These are phyloP conservation scores for Salinomyces thailandicus DNA, from an alignment of 2,329 filamentous ascomycete species.

Conservation along the genomic window DNA sequence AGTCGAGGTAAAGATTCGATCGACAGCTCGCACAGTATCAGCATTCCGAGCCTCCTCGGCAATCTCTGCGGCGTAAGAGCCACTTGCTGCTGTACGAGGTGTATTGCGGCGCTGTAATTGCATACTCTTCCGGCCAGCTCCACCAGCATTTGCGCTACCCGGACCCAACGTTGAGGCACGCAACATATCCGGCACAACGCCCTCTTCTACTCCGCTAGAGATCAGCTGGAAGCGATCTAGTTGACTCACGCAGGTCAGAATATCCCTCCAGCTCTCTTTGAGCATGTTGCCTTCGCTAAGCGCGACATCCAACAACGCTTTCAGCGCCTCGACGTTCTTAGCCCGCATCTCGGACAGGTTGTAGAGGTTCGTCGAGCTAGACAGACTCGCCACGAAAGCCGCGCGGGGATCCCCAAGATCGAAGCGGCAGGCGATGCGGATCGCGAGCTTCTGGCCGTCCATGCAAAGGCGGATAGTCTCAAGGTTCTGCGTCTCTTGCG, in stretches of 20 bases:
- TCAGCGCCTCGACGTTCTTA: constrained; percentile 92
- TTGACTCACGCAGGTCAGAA: constrained; percentile 90
- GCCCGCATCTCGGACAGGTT: constrained; percentile 91
- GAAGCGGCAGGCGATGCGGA: constrained; percentile 86
- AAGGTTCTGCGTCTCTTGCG: constrained; percentile 85
- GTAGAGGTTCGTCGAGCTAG: constrained; percentile 90
- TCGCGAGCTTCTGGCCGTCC: constrained; percentile 89
- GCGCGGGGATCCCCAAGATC: constrained; percentile 86
- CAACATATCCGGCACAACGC: constrained; percentile 81
- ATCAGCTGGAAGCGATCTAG: constrained; percentile 91
- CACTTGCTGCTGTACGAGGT: constrained; percentile 31
- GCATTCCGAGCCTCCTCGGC: constrained; percentile 87
- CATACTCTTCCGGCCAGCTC: constrained; percentile 29
- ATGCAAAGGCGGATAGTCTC: constrained; percentile 88
- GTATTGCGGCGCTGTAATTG: constrained; percentile 47
- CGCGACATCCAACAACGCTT: constrained; percentile 81
- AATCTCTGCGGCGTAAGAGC: constrained; percentile 59
- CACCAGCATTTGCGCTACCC: background rate
- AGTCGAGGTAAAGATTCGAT: constrained; percentile 93
- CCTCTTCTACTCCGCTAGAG: constrained; percentile 88
- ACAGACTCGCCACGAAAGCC: constrained; percentile 85
- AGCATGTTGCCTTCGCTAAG: constrained; percentile 86
- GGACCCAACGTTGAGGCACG: constrained; percentile 42
- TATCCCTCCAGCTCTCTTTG: constrained; percentile 86
- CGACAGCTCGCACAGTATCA: constrained; percentile 84